Conservation (phyloP, 768 basidiomycete species). For the Paxillus rubicundulus region DNA sequence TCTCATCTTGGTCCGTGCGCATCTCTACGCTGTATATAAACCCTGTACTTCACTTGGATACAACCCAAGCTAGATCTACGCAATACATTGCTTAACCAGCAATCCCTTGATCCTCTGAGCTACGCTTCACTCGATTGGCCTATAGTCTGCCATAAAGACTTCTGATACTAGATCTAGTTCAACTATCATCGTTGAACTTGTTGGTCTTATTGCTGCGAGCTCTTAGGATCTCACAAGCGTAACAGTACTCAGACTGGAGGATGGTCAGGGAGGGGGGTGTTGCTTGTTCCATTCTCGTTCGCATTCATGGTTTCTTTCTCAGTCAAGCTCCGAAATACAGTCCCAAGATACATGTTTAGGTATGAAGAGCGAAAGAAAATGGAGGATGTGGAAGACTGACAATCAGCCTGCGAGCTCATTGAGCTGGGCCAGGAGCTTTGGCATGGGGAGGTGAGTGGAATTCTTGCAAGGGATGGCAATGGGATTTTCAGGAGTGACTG, state of each 20-base stretch:
- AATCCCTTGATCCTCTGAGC: too few species aligned
- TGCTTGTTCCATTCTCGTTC: slow-evolving; percentile 59
- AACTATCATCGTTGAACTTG: too few species aligned
- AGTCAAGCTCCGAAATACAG: slow-evolving; percentile 39
- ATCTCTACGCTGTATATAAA: too few species aligned
- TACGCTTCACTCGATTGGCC: too few species aligned
- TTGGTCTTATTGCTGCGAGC: too few species aligned
- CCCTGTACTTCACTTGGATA: too few species aligned
- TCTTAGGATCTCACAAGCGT: too few species aligned
- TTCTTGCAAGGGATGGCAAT: slow-evolving; percentile 29
- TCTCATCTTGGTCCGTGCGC: too few species aligned
- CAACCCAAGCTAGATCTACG: too few species aligned
- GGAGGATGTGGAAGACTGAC: slow-evolving; percentile 34
- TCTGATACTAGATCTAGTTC: too few species aligned
- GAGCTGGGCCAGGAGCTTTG: slow-evolving; percentile 44
- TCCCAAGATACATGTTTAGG: slow-evolving; percentile 27
- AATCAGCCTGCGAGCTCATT: slow-evolving; percentile 47
- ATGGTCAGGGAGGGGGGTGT: slow-evolving; percentile 38
- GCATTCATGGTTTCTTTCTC: slow-evolving; percentile 44
- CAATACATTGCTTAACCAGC: too few species aligned
- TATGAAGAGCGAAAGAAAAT: not conserved
- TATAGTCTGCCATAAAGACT: too few species aligned
- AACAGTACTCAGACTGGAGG: slow-evolving; percentile 42
- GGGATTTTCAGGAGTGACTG: slow-evolving; percentile 25
- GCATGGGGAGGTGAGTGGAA: slow-evolving; percentile 24